Evolutionary conservation across 495 filamentous ascomycete genomes (phyloP).

Genomic region (Amphirosellinia nigrospora): DNA sequence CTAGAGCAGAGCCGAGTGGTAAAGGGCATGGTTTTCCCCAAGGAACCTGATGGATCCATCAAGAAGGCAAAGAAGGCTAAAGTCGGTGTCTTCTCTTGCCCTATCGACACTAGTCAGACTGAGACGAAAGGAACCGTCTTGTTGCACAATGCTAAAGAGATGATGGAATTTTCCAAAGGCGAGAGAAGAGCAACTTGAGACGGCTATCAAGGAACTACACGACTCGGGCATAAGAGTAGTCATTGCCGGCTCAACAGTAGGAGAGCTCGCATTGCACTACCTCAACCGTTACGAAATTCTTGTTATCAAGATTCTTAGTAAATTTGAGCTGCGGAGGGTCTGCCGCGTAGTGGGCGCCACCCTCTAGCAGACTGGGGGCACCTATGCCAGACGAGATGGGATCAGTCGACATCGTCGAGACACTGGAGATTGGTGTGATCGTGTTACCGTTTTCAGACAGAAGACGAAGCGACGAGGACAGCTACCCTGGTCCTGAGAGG

Average conservation of each 20-base stretch:
- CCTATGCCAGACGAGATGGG: conserved; percentile 99
- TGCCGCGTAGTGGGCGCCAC: conserved; percentile 97
- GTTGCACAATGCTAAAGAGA: conserved; percentile 95
- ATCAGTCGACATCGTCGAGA: conserved; percentile 92
- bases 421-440: conserved; percentile 96
- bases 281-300: conserved; percentile 96
- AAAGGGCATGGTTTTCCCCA: conserved; percentile 97
- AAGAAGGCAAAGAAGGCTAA: conserved; percentile 93
- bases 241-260: conserved; percentile 86
- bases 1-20: conserved; percentile 92
- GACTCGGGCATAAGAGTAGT: conserved; percentile 93
- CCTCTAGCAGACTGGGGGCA: conserved; percentile 92
- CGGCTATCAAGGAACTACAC: conserved; percentile 90
- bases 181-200: conserved; percentile 92
- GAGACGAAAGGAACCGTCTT: conserved; percentile 99
- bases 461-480: conserved; percentile 88
- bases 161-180: conserved; percentile 97
- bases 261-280: conserved; percentile 96
- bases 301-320: conserved; percentile 96
- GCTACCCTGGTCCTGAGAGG: conserved; percentile 94
- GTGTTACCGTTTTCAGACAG: conserved; percentile 98
- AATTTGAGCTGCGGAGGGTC: conserved; percentile 91
- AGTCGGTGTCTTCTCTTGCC: conserved; percentile 95
- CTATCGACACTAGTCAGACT: conserved; percentile 93
- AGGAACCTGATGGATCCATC: conserved; percentile 86